Conservation (phyloP, 164 flowering plant species). For the Chimonanthus salicifolius region DNA sequence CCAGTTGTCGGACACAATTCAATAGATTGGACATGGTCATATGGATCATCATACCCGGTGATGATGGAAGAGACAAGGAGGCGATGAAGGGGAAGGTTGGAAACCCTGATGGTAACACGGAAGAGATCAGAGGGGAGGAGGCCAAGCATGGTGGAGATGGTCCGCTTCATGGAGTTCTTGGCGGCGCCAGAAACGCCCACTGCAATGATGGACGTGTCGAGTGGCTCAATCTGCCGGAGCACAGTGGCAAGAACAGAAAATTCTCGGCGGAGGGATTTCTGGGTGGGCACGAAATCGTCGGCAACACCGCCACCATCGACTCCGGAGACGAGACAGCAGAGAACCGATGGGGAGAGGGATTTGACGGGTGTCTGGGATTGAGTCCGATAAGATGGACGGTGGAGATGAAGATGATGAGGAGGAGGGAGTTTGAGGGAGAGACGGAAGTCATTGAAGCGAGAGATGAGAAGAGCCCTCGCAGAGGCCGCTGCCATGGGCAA, state of each 20-base stretch:
- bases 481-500: constrained; percentile 6
- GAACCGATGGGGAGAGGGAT: background rate
- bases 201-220: constrained; percentile 73
- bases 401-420: constrained; percentile 1
- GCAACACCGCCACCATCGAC: constrained; percentile 67
- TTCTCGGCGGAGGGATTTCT: constrained; percentile 53
- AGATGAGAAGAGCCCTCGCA: constrained; percentile 16
- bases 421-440: constrained; percentile 10
- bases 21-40: too few relatives aligned
- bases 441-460: constrained; percentile 15
- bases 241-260: constrained; percentile 53
- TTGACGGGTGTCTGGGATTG: background rate
- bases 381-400: background rate
- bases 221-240: constrained; percentile 78
- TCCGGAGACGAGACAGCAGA: constrained; percentile 52
- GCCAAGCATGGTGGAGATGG: constrained; percentile 86
- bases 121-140: constrained; percentile 78
- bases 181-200: constrained; percentile 73
- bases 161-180: constrained; percentile 83
- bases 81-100: constrained; percentile 76
- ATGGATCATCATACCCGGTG: constrained; percentile 56
- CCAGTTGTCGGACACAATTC: too few relatives aligned
- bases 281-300: constrained; percentile 65
- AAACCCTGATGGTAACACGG: constrained; percentile 65
- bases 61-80: constrained; percentile 80